These are phyloP conservation scores for Cryphonectria radicalis DNA, from an alignment of 2,329 filamentous ascomycete species.

Conservation along the genomic window DNA sequence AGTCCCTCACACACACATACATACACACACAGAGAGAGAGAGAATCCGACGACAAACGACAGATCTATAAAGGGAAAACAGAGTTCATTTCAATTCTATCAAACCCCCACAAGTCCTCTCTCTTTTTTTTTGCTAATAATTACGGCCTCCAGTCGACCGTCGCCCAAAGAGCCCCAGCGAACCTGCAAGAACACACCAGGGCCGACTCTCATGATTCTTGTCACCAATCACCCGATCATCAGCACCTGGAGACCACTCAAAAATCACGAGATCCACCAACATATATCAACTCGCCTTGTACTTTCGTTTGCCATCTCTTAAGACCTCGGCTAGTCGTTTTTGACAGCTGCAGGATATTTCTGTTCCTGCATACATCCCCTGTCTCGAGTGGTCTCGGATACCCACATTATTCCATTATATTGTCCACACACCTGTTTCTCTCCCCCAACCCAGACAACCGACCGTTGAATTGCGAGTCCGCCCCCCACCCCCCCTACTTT, in stretches of 20 bases:
- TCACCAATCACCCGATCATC: constrained; percentile 23
- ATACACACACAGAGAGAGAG: too few species aligned
- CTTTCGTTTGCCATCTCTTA: constrained; percentile 2
- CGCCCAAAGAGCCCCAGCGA: constrained; percentile 1
- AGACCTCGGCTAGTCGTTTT: constrained; percentile 11
- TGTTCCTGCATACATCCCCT: constrained; percentile 19
- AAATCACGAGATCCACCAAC: constrained; percentile 23
- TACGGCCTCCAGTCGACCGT: constrained; percentile 2
- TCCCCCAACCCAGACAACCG: neutral
- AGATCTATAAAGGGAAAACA: neutral
- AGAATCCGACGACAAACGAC: neutral
- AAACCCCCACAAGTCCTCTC: too few species aligned
- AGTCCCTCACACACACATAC: neutral
- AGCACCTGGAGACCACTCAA: constrained; percentile 3
- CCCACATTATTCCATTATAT: neutral
- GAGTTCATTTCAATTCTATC: neutral
- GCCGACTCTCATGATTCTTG: constrained; percentile 20
- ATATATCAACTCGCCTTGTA: constrained; percentile 25
- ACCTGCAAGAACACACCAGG: constrained; percentile 13
- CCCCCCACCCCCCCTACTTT: neutral
- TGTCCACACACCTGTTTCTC: neutral
- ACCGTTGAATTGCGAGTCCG: neutral
- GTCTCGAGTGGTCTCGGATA: constrained; percentile 14
- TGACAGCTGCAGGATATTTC: constrained; percentile 19
- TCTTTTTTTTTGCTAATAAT: constrained; percentile 2